Evolutionary conservation across 2,329 filamentous ascomycete species (phyloP).

Genomic region (Fusarium poae): DNA sequence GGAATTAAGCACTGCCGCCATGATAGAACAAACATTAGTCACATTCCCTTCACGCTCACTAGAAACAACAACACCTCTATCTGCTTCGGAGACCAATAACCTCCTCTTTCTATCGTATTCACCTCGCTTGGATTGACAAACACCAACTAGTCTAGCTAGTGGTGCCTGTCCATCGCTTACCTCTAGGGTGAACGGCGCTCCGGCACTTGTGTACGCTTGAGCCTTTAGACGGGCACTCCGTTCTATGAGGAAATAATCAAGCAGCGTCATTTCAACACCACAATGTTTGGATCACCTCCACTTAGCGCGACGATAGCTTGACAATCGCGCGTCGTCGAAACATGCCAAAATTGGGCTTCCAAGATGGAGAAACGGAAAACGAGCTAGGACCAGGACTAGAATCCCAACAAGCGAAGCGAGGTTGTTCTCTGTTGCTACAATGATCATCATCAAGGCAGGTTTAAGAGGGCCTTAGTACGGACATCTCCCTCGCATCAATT

Average conservation of each 20-base stretch:
- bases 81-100: constrained; percentile 39
- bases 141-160: constrained; percentile 2
- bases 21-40: constrained; percentile 8
- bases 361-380: constrained; percentile 13
- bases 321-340: constrained; percentile 29
- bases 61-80: constrained; percentile 15
- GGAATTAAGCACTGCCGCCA: neutral
- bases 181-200: constrained; percentile 21
- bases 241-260: constrained; percentile 27
- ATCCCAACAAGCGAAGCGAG: constrained; percentile 9
- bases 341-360: constrained; percentile 27
- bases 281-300: constrained; percentile 37
- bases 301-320: constrained; percentile 40
- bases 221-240: constrained; percentile 28
- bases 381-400: constrained; percentile 29
- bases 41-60: constrained; percentile 25
- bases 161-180: constrained; percentile 10
- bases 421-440: neutral
- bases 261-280: constrained; percentile 42
- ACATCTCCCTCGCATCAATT: constrained; percentile 35
- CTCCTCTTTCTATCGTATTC: constrained; percentile 42
- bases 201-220: constrained; percentile 40
- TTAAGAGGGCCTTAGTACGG: constrained; percentile 1
- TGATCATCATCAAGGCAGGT: neutral
- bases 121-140: constrained; percentile 15